Evolutionary conservation across 257 asterid genomes (phyloP).

Genomic region (Nicotiana sylvestris): DNA sequence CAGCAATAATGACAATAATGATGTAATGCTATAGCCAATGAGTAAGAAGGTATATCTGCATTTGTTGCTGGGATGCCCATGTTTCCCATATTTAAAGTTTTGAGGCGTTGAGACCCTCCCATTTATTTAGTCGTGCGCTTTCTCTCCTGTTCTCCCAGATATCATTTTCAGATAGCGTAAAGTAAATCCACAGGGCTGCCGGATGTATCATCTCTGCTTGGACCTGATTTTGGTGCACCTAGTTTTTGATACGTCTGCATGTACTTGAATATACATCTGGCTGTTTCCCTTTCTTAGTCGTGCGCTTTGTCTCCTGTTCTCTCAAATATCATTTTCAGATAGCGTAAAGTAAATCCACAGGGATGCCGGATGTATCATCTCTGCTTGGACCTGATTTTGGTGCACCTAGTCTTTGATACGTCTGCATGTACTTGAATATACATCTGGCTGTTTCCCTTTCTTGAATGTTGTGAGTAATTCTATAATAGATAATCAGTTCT

Average conservation of each 20-base stretch:
- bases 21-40: not conserved
- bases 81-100: not conserved
- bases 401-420: not conserved
- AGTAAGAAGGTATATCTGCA: not conserved
- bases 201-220: not conserved
- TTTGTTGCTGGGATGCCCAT: not conserved
- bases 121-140: not conserved
- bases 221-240: constrained; percentile 1
- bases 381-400: not conserved
- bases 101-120: not conserved
- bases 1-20: not conserved
- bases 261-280: not conserved
- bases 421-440: not conserved
- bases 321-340: not conserved
- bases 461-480: not conserved
- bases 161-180: not conserved
- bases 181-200: not conserved
- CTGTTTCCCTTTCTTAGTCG: not conserved
- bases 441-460: not conserved
- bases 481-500: not conserved
- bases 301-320: not conserved
- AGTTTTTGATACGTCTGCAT: not conserved
- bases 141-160: not conserved
- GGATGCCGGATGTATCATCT: not conserved
- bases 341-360: not conserved